Base-by-base conservation (phyloP, 2,329 filamentous ascomycete species). In the Colletotrichum sp. region DNA sequence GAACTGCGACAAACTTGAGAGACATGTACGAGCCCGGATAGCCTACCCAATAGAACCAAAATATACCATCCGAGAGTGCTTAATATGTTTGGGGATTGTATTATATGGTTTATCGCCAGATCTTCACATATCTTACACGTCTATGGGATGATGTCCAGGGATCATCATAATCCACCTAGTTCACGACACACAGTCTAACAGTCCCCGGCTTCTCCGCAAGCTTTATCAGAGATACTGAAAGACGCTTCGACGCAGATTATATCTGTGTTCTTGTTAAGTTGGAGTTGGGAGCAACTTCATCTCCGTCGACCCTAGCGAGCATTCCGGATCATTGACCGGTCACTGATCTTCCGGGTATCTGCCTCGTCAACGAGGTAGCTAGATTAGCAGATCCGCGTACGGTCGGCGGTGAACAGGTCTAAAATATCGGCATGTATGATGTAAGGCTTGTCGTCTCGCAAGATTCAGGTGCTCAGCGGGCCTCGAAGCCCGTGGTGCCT, bases 1-100 rank as follows among this genome's bases (percentile, higher is more conserved):
- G 3, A 49, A 49, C 44, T 49, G 44, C 3, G n/a, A 49, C 10
- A 10, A 49, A 13, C n/a, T 49, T 49, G 44, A 0, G n/a, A 8
- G 2, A 21, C 44, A 49, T 49, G n/a, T 4, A 0, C n/a, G 10
- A n/a, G 44, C 1, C 2, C 18, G n/a, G n/a, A 24, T 24, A 4
- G 24, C 24, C 24, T 21, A 13, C 9, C 0, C n/a, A 12, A 21
- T 13, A 49, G 3, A 3, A 21, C 6, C 3, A 13, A 21, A 49
- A 9, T 13, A 12, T 4, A 1, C 5, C n/a, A 12, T 4, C n/a
- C 1, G 9, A 44, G n/a, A 13, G 6, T 49, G 44, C 2, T 49
- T 13, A 3, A 21, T 49, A 21, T 2, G 0, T 21, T 49, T 13
- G 3, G n/a, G 12, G 6, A 10, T 21, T 49, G 44, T 21, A 49